Conservation (phyloP, 2,329 filamentous ascomycete genomes). For the Elsinoe australis region DNA sequence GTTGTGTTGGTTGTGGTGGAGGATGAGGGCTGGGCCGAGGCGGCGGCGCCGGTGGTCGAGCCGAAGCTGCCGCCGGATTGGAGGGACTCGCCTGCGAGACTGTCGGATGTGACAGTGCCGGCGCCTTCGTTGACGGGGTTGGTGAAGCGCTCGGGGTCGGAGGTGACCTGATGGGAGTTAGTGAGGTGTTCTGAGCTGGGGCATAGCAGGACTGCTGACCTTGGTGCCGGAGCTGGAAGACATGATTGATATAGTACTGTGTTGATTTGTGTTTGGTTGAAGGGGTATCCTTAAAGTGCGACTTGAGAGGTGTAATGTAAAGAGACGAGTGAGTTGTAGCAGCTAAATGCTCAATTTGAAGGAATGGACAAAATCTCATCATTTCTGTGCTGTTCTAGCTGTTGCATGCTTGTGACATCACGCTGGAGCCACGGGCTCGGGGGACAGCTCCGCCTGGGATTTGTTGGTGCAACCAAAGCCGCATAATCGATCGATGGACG, state of each 20-base stretch:
- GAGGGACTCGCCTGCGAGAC: constrained; percentile 67
- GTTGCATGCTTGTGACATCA: constrained; percentile 12
- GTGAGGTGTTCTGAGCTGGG: not conserved
- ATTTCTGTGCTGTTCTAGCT: constrained; percentile 7
- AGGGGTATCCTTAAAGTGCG: not conserved
- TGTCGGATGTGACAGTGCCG: constrained; percentile 59
- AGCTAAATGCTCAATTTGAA: constrained; percentile 10
- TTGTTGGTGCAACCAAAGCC: too few relatives aligned
- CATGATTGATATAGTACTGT: too few relatives aligned
- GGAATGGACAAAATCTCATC: constrained; percentile 1
- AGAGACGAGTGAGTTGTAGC: not conserved
- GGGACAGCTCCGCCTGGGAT: too few relatives aligned
- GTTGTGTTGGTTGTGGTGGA: constrained; percentile 51
- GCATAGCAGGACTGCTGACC: constrained; percentile 7
- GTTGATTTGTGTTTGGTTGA: too few relatives aligned
- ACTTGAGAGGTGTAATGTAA: not conserved
- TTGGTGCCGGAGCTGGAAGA: constrained; percentile 17
- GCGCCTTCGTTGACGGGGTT: constrained; percentile 54
- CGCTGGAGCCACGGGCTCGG: constrained; percentile 4
- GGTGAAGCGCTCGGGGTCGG: constrained; percentile 41
- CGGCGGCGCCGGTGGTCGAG: constrained; percentile 49
- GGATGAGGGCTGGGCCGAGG: constrained; percentile 43
- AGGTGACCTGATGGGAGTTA: constrained; percentile 34
- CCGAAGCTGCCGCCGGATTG: constrained; percentile 53
- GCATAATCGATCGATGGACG: too few relatives aligned